A percentile compares a stretch with the other conserved stretches of the same genome.
Conservation (phyloP, 2,329 filamentous ascomycete genomes). For the Diaporthe capsici region DNA sequence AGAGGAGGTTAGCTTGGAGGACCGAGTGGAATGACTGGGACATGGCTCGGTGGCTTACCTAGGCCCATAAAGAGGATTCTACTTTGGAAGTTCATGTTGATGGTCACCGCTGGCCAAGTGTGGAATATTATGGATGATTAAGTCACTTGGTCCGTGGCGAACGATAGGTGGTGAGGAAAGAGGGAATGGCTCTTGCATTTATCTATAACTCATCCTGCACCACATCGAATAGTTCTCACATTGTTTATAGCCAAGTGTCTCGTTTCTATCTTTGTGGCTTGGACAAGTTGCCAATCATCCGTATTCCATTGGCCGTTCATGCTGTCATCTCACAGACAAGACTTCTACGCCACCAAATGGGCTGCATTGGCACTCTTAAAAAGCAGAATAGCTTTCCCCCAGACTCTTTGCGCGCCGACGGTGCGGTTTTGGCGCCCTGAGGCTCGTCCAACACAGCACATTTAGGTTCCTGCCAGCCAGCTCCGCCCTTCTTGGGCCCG, state of each 20-base stretch:
- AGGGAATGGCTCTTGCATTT: not conserved
- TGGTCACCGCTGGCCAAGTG: too few relatives aligned
- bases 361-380: constrained; percentile 16
- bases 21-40: fast-evolving
- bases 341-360: not conserved
- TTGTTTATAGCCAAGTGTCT: constrained; percentile 18
- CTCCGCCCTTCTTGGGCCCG: constrained; percentile 26
- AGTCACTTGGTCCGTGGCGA: not conserved
- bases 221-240: not conserved
- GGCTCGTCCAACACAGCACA: not conserved
- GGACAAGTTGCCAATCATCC: not conserved
- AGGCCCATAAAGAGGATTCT: not conserved
- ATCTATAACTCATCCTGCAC: not conserved
- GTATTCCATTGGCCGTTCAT: constrained; percentile 13
- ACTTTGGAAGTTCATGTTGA: constrained; percentile 10
- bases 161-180: fast-evolving
- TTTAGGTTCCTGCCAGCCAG: constrained; percentile 5
- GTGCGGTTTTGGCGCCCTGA: not conserved
- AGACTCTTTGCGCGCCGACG: too few relatives aligned
- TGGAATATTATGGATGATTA: not conserved
- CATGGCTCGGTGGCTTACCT: not conserved
- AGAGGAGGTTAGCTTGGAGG: not conserved
- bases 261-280: not conserved
- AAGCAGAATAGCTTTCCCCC: not conserved
- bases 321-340: constrained; percentile 25